Percentiles rank a stretch among this genome's conserved stretches.
Evolutionary conservation across 345 rosid genomes (phyloP).

Genomic region (Mercurialis annua): DNA sequence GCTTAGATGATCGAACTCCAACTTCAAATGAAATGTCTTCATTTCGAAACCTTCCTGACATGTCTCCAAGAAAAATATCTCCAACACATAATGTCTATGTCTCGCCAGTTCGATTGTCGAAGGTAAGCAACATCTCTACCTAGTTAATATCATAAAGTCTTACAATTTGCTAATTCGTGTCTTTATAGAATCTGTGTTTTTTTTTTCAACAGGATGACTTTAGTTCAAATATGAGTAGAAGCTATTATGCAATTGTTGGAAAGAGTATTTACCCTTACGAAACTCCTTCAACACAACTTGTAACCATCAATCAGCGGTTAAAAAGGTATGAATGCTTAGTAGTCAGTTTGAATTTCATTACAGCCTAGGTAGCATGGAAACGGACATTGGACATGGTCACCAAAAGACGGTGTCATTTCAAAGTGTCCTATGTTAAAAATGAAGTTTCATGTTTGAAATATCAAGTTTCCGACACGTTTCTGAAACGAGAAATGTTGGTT

Average conservation of each 20-base stretch:
- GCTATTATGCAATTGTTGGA: slow-evolving; percentile 1
- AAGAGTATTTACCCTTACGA: neutral
- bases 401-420: no score
- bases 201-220: neutral
- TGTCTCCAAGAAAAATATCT: neutral
- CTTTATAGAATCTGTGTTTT: no score
- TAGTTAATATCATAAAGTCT: neutral
- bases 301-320: neutral
- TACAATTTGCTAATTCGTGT: neutral
- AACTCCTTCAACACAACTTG: slow-evolving; percentile 3
- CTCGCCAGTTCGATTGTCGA: neutral
- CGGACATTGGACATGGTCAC: no score
- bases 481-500: no score
- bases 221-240: neutral
- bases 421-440: no score
- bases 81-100: slow-evolving; percentile 3
- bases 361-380: no score
- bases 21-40: neutral
- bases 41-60: slow-evolving; percentile 1
- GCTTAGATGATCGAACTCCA: neutral
- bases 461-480: no score
- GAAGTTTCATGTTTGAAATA: no score
- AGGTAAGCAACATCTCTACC: neutral
- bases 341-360: no score
- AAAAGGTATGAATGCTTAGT: neutral